Evolutionary conservation across 179 eudicot genomes (phyloP), one percentile per base, ranked within the genome.

Genomic region (Spinacia oleracea): DNA sequence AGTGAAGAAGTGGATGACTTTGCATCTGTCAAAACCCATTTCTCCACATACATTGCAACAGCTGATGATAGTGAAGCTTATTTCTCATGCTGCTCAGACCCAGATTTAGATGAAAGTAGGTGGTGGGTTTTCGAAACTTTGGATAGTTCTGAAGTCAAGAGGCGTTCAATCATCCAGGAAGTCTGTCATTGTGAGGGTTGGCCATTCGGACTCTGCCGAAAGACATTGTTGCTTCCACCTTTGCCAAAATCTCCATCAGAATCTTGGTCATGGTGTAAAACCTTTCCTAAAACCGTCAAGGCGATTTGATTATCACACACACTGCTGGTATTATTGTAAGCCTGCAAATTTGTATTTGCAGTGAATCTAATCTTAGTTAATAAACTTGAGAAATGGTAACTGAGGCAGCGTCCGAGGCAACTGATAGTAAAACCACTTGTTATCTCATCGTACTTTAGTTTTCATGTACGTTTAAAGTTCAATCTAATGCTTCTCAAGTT

Each of bases 201-300:
- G 98, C 98, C 98, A 0, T 95, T 95, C 50, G 98, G 98, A 9
- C 88, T 95, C 34, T 93, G 89, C 70, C 70, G 91, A 70, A 93
- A 86, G 88, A 88, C 89, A 4, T 59, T 95, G 80, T 76, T 95
- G 85, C 91, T 93, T 80, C 98, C 98, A 8, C 98, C 98, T 40
- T 87, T 93, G 80, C 98, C 98, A 1, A 91, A 90, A 78, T 91
- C 98, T 1, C 98, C 98, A 2, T 83, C 98, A 0, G 97, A 93
- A 16, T 89, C 98, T 64, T 95, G 98, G 98, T 81, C 85, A 21
- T 95, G 98, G 98, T 89, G 89, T 35, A 91, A 90, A 81, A 59
- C 59, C 50, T 40, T 76, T 21, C 31, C 83, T n/a, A 79, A 64
- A 48, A 18, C 6, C 9, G 25, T 72, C 53, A 79, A 59, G 73